Evolutionary conservation across 208 protist genomes (phyloP).

Genomic region (Acanthamoeba castellanii): DNA sequence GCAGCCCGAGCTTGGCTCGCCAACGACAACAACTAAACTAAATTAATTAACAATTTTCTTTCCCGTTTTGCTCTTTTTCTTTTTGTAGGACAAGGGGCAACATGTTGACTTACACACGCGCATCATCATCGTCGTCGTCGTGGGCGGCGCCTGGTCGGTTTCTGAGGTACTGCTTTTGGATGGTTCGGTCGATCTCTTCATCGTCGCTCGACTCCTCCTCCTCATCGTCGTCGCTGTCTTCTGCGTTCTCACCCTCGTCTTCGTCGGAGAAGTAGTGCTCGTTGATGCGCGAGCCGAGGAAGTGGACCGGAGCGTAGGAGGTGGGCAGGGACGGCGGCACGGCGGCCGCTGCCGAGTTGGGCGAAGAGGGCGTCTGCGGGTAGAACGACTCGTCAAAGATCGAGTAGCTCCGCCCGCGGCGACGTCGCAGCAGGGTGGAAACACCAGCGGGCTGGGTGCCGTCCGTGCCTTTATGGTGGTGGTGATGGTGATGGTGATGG

Average conservation of each 20-base stretch:
- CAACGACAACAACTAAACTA: too few relatives aligned
- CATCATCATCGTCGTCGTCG: too few relatives aligned
- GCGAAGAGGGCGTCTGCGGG: neutral
- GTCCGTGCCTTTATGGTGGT: slow-evolving; percentile 2
- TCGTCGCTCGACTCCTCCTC: neutral
- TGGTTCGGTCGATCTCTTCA: neutral
- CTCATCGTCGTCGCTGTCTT: slow-evolving; percentile 6
- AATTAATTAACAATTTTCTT: too few relatives aligned
- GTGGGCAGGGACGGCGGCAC: neutral
- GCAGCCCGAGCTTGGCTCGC: too few relatives aligned
- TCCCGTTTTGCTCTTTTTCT: too few relatives aligned
- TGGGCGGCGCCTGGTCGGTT: too few relatives aligned
- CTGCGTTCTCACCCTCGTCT: neutral
- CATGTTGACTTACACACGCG: too few relatives aligned
- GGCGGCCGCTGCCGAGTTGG: neutral
- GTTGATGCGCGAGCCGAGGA: slow-evolving; percentile 2
- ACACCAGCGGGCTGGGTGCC: too few relatives aligned
- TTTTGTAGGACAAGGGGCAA: too few relatives aligned
- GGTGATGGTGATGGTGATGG: too few relatives aligned
- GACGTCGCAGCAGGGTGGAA: neutral
- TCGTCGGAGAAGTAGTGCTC: slow-evolving; percentile 54
- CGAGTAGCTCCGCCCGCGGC: slow-evolving; percentile 32
- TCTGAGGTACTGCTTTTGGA: too few relatives aligned
- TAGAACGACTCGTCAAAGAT: slow-evolving; percentile 52
- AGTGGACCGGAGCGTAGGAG: neutral